Evolutionary conservation across 768 basidiomycete genomes (phyloP), one percentile per base, ranked within the genome.

Genomic region (Lyophyllum semitale): DNA sequence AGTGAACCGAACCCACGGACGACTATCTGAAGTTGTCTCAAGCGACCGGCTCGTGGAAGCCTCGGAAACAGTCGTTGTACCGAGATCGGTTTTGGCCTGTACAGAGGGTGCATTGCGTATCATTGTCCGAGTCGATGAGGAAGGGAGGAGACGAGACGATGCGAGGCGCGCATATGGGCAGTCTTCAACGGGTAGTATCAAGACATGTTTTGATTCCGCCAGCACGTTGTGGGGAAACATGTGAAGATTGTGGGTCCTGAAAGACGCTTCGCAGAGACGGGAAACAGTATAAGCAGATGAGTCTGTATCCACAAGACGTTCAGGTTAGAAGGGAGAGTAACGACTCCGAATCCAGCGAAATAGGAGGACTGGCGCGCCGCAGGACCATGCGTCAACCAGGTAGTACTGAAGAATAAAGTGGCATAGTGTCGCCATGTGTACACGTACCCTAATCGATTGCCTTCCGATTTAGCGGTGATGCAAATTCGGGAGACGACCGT

Each of bases 361-460:
- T 52, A 50, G 46, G 51, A 51, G 29, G 33, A 33, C 30, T 35
- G 33, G 48, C 29, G 23, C 17, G 27, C 12, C 12, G 50, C 29
- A 37, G 9, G 44, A 27, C 54, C 22, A 48, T 45, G 42, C 37
- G 30, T 48, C 48, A 53, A 56, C 38, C 32, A 60, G 41, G 23
- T 30, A 37, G 22, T 44, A n/a, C n/a, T 7, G 40, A 48, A 48
- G 41, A 41, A 32, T 30, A 13, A 11, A 38, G 35, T 54, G 43
- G 26, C 26, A 55, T 29, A 54, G 23, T 47, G 51, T 51, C 46
- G 25, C 37, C 58, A 53, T 56, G 52, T 40, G 48, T 54, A 45
- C 42, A 51, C 30, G 29, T 15, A 44, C 51, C 27, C 29, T 15
- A 20, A 41, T 50, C 40, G 33, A 53, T 43, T 40, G 33, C 22